Conservation (phyloP, 371 early-diverging fungal genomes). For the Choanephora cucurbitarum region DNA sequence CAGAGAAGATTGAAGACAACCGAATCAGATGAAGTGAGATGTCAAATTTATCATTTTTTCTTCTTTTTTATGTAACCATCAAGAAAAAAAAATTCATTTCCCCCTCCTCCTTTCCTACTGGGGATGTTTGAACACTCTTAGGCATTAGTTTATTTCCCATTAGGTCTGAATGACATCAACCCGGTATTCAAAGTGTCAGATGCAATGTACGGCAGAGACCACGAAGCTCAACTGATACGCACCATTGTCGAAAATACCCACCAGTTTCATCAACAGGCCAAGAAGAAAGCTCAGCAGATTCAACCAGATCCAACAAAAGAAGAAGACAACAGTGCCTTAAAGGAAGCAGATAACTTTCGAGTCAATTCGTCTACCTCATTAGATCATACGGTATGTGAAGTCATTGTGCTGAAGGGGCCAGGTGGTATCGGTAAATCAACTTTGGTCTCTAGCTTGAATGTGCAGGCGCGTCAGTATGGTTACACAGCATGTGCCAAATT, state of each 20-base stretch:
- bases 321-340: slow-evolving; percentile 9
- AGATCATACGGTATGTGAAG: slow-evolving; percentile 24
- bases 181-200: slow-evolving; percentile 47
- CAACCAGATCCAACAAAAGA: not conserved
- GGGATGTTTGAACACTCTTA: no score
- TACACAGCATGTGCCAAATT: slow-evolving; percentile 48
- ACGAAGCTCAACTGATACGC: slow-evolving; percentile 37
- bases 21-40: slow-evolving; percentile 21
- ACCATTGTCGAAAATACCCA: slow-evolving; percentile 28
- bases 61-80: not conserved
- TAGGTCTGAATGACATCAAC: slow-evolving; percentile 41
- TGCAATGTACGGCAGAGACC: slow-evolving; percentile 37
- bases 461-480: slow-evolving; percentile 42
- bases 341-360: slow-evolving; percentile 20
- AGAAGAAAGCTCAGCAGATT: slow-evolving; percentile 12
- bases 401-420: slow-evolving; percentile 41
- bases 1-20: slow-evolving; percentile 29
- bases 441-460: slow-evolving; percentile 32
- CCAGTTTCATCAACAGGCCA: slow-evolving; percentile 19
- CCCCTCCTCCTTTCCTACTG: no score
- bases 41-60: not conserved
- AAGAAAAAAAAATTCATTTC: no score
- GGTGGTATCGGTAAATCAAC: slow-evolving; percentile 51
- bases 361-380: slow-evolving; percentile 13
- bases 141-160: slow-evolving; percentile 38